Evolutionary conservation across 371 early-diverging fungal species (phyloP).

Genomic region (Rhizopus stolonifer): DNA sequence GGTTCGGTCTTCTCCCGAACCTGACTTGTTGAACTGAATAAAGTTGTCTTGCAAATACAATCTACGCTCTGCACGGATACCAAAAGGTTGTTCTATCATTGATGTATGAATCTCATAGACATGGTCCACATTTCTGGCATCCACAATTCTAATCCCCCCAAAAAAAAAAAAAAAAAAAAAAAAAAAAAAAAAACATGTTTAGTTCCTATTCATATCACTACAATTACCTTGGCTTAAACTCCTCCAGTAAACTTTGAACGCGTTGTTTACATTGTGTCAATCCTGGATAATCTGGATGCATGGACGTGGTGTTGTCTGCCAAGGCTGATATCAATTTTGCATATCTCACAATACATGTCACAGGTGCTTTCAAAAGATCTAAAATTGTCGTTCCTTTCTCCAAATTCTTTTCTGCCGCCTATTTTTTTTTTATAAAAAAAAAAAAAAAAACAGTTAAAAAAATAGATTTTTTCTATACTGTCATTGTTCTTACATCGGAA

Average conservation of each 20-base stretch:
- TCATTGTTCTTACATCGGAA: constrained; percentile 27
- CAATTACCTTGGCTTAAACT: constrained; percentile 23
- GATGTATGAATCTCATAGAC: constrained; percentile 34
- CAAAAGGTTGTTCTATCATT: constrained; percentile 36
- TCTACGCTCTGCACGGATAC: constrained; percentile 36
- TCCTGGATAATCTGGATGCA: constrained; percentile 49
- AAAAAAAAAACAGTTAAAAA: no score
- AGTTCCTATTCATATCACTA: no score
- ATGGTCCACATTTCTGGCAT: constrained; percentile 38
- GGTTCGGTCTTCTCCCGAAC: constrained; percentile 29
- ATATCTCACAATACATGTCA: constrained; percentile 31
- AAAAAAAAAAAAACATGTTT: no score
- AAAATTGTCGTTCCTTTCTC: constrained; percentile 23
- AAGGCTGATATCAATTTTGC: constrained; percentile 26
- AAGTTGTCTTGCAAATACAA: constrained; percentile 11
- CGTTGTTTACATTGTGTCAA: constrained; percentile 32
- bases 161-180: no score
- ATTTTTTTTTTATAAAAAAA: neutral
- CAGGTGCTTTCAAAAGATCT: constrained; percentile 35
- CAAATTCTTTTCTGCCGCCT: constrained; percentile 5
- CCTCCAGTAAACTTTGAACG: constrained; percentile 22
- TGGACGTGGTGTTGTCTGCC: constrained; percentile 35
- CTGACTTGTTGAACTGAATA: constrained; percentile 11
- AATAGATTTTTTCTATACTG: neutral
- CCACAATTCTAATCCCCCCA: constrained; percentile 28